Evolutionary conservation across 768 basidiomycete species (phyloP).

Genomic region (Mycena vitilis): DNA sequence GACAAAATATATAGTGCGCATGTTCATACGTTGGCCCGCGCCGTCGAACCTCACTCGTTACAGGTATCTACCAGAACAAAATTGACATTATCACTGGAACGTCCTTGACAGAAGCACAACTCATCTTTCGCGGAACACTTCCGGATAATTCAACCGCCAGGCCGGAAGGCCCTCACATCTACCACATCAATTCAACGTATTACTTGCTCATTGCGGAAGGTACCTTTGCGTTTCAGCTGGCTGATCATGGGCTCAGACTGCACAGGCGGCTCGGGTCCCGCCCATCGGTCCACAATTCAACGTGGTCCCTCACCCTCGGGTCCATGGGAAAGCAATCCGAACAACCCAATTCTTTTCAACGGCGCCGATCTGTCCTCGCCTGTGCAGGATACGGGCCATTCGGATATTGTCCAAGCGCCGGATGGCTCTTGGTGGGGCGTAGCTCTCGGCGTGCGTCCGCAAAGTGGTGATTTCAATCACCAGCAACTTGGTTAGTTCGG

Average conservation of each 20-base stretch:
- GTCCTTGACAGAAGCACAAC: conserved; percentile 49
- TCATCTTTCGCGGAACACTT: conserved; percentile 53
- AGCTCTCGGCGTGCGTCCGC: conserved; percentile 53
- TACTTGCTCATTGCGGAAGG: conserved; percentile 56
- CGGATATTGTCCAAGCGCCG: conserved; percentile 49
- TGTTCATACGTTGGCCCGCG: neutral
- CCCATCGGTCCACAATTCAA: conserved; percentile 52
- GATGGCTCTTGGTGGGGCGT: conserved; percentile 56
- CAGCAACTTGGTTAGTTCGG: conserved; percentile 45
- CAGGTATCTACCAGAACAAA: conserved; percentile 56
- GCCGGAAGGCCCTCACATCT: conserved; percentile 56
- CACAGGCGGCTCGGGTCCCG: conserved; percentile 49
- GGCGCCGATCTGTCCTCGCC: conserved; percentile 47
- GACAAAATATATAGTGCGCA: conserved; percentile 54
- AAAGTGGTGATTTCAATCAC: conserved; percentile 47
- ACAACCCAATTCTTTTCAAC: conserved; percentile 54
- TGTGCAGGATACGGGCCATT: conserved; percentile 54
- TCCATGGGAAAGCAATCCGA: conserved; percentile 55
- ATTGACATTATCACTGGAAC: conserved; percentile 51
- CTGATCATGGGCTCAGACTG: neutral
- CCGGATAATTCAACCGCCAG: conserved; percentile 49
- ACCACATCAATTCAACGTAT: conserved; percentile 52
- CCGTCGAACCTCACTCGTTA: neutral
- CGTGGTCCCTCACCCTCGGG: conserved; percentile 52
- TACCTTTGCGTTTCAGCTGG: conserved; percentile 12